These are phyloP conservation scores for Calvatia gigantea DNA, from an alignment of 768 basidiomycete species.

Conservation along the genomic window DNA sequence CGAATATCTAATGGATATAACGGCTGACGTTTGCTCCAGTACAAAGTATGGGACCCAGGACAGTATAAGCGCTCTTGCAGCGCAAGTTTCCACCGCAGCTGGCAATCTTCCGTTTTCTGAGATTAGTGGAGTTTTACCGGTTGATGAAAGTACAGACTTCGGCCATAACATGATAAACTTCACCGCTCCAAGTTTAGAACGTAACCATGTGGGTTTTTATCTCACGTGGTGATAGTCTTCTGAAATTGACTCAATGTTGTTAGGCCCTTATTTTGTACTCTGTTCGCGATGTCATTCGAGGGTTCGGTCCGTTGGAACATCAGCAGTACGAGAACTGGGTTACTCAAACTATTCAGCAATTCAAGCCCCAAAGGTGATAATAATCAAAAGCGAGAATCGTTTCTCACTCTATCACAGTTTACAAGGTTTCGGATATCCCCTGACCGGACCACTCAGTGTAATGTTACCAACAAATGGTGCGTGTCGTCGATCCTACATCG, in stretches of 20 bases:
- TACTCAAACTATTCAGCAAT: constrained; percentile 13
- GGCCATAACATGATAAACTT: constrained; percentile 33
- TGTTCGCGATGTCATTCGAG: constrained; percentile 50
- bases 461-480: constrained; percentile 30
- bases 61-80: constrained; percentile 41
- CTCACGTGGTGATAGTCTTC: background rate
- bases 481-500: background rate
- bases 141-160: constrained; percentile 28
- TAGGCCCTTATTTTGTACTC: constrained; percentile 1
- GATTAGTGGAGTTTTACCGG: constrained; percentile 53
- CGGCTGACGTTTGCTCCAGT: constrained; percentile 19
- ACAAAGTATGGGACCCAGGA: constrained; percentile 23
- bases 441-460: constrained; percentile 57
- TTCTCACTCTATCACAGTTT: constrained; percentile 28
- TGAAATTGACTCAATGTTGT: background rate
- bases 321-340: constrained; percentile 37
- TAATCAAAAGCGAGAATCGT: background rate
- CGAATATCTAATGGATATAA: constrained; percentile 10
- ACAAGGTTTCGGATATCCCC: constrained; percentile 50
- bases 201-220: background rate
- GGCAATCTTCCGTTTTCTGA: constrained; percentile 51
- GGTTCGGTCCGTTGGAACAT: constrained; percentile 40
- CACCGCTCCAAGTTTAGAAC: constrained; percentile 29
- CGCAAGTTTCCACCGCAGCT: constrained; percentile 52
- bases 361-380: constrained; percentile 3